These are phyloP conservation scores for Noccaea bulbosa DNA, from an alignment of 345 rosid genomes.

Conservation along the genomic window DNA sequence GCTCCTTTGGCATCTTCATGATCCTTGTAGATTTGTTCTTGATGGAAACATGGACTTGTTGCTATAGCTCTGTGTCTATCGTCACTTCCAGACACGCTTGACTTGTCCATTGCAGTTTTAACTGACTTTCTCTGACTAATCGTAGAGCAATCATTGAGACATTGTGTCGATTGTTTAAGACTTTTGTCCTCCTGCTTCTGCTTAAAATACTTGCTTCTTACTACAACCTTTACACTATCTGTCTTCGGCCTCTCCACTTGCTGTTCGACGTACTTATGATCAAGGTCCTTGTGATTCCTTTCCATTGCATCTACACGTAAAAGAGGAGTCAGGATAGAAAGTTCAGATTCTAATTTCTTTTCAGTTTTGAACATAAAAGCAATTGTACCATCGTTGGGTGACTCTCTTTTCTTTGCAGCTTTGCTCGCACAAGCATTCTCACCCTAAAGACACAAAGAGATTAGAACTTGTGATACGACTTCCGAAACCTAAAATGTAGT, in stretches of 20 bases:
- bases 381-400: constrained; percentile 29
- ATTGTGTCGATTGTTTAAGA: constrained; percentile 31
- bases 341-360: neutral
- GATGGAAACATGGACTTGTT: constrained; percentile 28
- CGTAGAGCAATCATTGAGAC: constrained; percentile 41
- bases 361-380: neutral
- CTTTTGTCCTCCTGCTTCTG: constrained; percentile 52
- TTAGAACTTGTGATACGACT: constrained; percentile 10
- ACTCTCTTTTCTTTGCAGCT: constrained; percentile 39
- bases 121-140: constrained; percentile 27
- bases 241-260: constrained; percentile 47
- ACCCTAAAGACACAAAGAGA: constrained; percentile 49
- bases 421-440: constrained; percentile 44
- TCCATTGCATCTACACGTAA: constrained; percentile 28
- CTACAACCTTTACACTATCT: constrained; percentile 54
- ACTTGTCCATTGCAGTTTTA: constrained; percentile 18
- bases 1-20: constrained; percentile 28
- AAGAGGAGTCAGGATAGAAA: constrained; percentile 1
- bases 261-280: constrained; percentile 17
- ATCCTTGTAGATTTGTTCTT: constrained; percentile 25
- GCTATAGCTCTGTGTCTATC: constrained; percentile 20
- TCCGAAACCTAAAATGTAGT: constrained; percentile 1
- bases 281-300: constrained; percentile 32
- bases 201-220: constrained; percentile 71
- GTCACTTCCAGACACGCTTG: constrained; percentile 15